phyloP scores from a whole-genome alignment of 306 rosid species.

The Quercus gilva region DNA sequence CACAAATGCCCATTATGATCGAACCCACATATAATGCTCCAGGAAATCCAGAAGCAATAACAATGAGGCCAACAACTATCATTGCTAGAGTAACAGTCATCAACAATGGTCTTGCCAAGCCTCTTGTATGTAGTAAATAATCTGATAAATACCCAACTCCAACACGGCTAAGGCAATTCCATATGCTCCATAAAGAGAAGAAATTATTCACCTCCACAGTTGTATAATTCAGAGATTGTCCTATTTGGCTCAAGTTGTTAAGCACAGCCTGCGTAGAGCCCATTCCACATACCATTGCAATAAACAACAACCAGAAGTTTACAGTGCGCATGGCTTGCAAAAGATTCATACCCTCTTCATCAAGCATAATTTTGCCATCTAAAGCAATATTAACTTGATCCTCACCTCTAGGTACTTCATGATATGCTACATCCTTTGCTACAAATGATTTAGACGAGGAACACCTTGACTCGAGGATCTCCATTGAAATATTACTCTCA shows the following conservation, averaged over 20 bases:
- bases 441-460: constrained; percentile 14
- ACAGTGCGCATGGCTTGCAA: constrained; percentile 57
- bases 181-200: constrained; percentile 87
- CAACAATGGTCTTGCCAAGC: constrained; percentile 76
- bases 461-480: background rate
- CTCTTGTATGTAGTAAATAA: constrained; percentile 55
- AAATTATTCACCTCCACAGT: constrained; percentile 50
- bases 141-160: constrained; percentile 86
- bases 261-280: constrained; percentile 79
- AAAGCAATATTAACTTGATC: constrained; percentile 20
- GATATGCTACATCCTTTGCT: constrained; percentile 28
- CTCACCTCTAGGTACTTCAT: constrained; percentile 45
- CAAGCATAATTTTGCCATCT: constrained; percentile 11
- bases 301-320: constrained; percentile 80
- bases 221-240: constrained; percentile 72
- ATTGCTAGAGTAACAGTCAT: constrained; percentile 51
- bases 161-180: constrained; percentile 91
- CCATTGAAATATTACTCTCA: constrained; percentile 22
- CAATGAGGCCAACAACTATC: constrained; percentile 60
- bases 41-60: constrained; percentile 61
- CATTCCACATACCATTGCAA: constrained; percentile 78
- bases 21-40: constrained; percentile 80
- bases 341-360: constrained; percentile 44
- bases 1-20: constrained; percentile 72
- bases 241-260: constrained; percentile 87